Base-by-base conservation (phyloP, 306 rosid species). In the Vigna unguiculata region DNA sequence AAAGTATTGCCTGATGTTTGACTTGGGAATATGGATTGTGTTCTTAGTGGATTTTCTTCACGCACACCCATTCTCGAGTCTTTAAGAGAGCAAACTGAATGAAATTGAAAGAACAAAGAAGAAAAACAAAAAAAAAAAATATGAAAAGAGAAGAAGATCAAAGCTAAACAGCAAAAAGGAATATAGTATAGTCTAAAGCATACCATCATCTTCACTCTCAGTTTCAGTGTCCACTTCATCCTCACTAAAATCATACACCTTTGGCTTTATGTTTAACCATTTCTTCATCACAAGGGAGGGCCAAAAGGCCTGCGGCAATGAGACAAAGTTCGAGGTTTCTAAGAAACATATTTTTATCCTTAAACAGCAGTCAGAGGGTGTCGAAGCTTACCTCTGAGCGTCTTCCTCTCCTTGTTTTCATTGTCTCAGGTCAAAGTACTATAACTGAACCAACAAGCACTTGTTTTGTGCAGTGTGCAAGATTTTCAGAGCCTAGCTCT, bases 181-280 rank as follows among this genome's bases (percentile, higher is more conserved):
- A 73, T 12, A 66, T 54, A 48, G 28, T 7, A 71, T 60, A 55
- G 43, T 6, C 32, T 16, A 43, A 70, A 53, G 80, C 58, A 61
- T 88, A 89, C 98, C 93, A 70, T 89, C 97, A 82, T 90, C 97
- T 88, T 95, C 98, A 71, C 92, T 90, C 81, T 90, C 98, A 22
- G 92, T 89, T 88, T 94, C 98, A 36, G 93, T 87, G 83, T 92
- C 97, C 54, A 86, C 81, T 79, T 94, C 98, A 88, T 94, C 98
- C 77, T 91, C 98, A 73, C 98, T 94, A 73, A 92, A 94, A 76
- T 94, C 95, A 79, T 86, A 71, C 68, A 77, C 90, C 78, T 86
- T 86, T 7, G 94, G 93, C 97, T 89, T 91, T 74, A 94, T 89
- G 64, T 94, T 94, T 62, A 94, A 74, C 98, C 98, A 94, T 81